Evolutionary conservation across 441 rosid species (phyloP), one percentile per base, ranked within the genome.

Genomic region (Mallotus repandus): DNA sequence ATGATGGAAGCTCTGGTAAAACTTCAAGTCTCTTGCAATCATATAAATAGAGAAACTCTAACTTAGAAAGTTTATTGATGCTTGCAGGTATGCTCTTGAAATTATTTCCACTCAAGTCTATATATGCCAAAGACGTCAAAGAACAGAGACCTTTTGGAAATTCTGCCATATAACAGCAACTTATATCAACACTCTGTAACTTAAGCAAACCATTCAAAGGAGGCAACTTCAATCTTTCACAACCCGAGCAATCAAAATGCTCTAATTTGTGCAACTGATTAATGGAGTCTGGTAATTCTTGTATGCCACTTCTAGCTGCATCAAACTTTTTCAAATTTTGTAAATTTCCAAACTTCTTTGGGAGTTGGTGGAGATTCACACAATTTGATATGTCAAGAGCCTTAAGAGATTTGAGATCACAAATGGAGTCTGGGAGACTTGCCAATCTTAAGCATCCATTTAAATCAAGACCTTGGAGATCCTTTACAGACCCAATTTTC

Each of bases 1-100:
- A 3, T 7, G 22, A 8, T 29, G 74, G 74, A 59, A 70, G 74
- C 14, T 48, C 66, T 16, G 32, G 66, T 60, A 71, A 22, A 29
- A 11, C 2, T 18, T 59, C 12, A 15, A 71, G 74, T 52, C 19
- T 49, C 58, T 2, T 19, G 57, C 74, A 59, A 0, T 4, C 7
- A 1, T 38, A 4, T 60, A 5, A 29, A 10, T 0, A 0, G 49
- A 58, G n/a, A 1, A 0, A 4, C 0, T 13, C 0, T 1, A 71
- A 55, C 5, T 0, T 0, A 3, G 4, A 0, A 60, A 71, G 74
- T 3, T 60, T 25, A 19, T 46, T 21, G 15, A 71, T 71, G 74
- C 2, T 10, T 7, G 18, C 56, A 8, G 58, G 74, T 45, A 70
- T 70, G 9, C 15, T 25, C 55, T 25, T 66, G 25, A 70, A 70